Conservation (phyloP, 78 protist species). For the Dictyostelium brefeldianum region DNA sequence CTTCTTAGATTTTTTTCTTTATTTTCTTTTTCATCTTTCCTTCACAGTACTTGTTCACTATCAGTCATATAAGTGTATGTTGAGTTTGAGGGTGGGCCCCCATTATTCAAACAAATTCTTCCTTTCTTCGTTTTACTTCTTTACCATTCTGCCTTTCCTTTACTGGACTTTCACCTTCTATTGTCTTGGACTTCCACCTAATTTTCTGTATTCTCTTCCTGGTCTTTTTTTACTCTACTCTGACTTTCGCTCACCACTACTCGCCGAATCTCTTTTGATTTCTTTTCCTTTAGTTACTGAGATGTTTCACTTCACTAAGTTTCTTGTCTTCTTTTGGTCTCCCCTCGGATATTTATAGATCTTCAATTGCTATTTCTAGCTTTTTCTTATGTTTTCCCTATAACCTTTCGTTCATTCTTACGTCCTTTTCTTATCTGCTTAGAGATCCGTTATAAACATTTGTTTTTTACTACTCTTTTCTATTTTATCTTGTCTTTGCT, state of each 20-base stretch:
- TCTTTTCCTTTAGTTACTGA: conserved; percentile 94
- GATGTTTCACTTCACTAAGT: conserved; percentile 95
- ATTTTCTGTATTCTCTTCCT: background rate
- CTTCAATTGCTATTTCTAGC: conserved; percentile 22
- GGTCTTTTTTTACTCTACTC: conserved; percentile 39
- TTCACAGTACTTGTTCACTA: conserved; percentile 94
- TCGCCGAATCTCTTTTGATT: conserved; percentile 92
- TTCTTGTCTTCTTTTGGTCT: conserved; percentile 64
- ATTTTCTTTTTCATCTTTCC: conserved; percentile 91
- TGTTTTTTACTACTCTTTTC: background rate
- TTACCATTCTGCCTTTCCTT: background rate
- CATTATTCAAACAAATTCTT: conserved; percentile 88
- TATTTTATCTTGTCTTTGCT: background rate
- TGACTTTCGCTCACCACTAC: conserved; percentile 95
- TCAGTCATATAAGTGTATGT: conserved; percentile 90
- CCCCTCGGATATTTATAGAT: conserved; percentile 24
- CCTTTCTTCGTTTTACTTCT: conserved; percentile 90
- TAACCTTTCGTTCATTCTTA: conserved; percentile 27
- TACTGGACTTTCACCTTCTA: conserved; percentile 94
- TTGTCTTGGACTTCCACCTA: conserved; percentile 81
- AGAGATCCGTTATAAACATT: conserved; percentile 23
- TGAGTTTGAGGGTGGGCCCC: conserved; percentile 88
- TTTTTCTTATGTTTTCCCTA: conserved; percentile 34
- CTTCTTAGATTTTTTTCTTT: conserved; percentile 41
- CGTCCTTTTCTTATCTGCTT: conserved; percentile 10